Base-by-base conservation (phyloP, 2,329 filamentous ascomycete genomes). In the Sarocladiaceae sp. region DNA sequence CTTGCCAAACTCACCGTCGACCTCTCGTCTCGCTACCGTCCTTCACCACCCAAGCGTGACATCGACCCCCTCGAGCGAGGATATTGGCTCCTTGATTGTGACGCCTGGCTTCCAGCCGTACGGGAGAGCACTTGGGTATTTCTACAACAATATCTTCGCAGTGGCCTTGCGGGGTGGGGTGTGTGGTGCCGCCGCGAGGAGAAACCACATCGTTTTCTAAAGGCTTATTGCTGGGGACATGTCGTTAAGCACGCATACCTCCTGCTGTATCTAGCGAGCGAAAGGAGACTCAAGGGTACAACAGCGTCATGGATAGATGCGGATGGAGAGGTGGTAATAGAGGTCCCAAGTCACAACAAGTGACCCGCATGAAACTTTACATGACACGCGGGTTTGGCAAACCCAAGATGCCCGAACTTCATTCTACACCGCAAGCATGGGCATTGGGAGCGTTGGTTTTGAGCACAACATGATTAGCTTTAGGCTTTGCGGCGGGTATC, bases 161-260 rank as follows among this genome's bases (percentile, higher is more conserved):
- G 71, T 23, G 83, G 83, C 0, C 69, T 74, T 20, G 78, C 80
- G 0, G 87, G 87, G 3, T 90, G 87, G 86, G 83, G 84, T 3
- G 75, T 87, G 1, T 83, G 79, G 71, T 83, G 80, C 57, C 66
- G 81, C 23, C 66, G 62, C 11, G 63, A 59, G 3, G 50, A 42
- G 4, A n/a, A 7, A 20, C 76, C 71, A 58, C 25, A 26, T 18
- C 20, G 26, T 4, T 25, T 23, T 17, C 66, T 95, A 2, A 78
- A 83, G 29, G 66, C 93, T 1, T 94, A 88, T 63, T 89, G 88
- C 62, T 96, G 88, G 85, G 91, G 88, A 0, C 79, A 86, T 56
- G 71, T 90, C 1, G 81, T 82, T 0, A 78, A 82, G 51, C 86
- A 95, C 60, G 76, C 89, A 29, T 96, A 90, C 65, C 68, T 94